Evolutionary conservation across 495 filamentous ascomycete genomes (phyloP), one percentile per base, ranked within the genome.

Genomic region (Penicillium fimorum): DNA sequence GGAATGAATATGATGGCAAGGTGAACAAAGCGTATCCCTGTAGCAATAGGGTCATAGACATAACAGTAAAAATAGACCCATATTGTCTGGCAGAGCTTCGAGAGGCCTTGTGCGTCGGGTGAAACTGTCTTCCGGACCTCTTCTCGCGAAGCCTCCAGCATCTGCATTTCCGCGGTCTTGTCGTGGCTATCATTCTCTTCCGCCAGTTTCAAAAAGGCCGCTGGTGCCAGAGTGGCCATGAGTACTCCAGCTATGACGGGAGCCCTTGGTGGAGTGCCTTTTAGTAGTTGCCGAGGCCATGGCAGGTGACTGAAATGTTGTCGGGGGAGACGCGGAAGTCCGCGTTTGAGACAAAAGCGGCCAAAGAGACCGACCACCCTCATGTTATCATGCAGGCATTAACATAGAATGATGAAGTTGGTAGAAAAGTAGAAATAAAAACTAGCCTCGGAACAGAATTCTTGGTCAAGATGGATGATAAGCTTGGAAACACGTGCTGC

Each of bases 1-100:
- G 95, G 95, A 42, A 96, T 82, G 63, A 99, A 99, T 30, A 97
- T 96, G 29, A 87, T 67, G 18, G 90, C 82, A 15, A 99, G 75
- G 65, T 96, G 87, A 42, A 96, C 64, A 56, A 97, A 96, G 17
- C 95, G 79, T 32, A 92, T 71, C 0, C 91, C 91, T 0, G 92
- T 99, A 48, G 89, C 91, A 25, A 96, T 73, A 5, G 95, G 93
- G 68, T 99, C 95, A 45, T 84, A 85, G 40, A 96, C 71, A 66
- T 89, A 93, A 3, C 76, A 57, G 59, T 92, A 88, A 35, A 91
- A 60, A 45, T 85, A 84, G 10, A 90, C 69, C 20, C 84, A 76
- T 17, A 88, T 56, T 17, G 76, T 73, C 57, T 83, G 78, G 41
- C 78, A 67, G 20, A 84, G 44, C 43, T 81, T 80, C 13, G 69